These are phyloP conservation scores for Aspergillus cavernicola DNA, from an alignment of 495 filamentous ascomycete genomes.

Conservation along the genomic window DNA sequence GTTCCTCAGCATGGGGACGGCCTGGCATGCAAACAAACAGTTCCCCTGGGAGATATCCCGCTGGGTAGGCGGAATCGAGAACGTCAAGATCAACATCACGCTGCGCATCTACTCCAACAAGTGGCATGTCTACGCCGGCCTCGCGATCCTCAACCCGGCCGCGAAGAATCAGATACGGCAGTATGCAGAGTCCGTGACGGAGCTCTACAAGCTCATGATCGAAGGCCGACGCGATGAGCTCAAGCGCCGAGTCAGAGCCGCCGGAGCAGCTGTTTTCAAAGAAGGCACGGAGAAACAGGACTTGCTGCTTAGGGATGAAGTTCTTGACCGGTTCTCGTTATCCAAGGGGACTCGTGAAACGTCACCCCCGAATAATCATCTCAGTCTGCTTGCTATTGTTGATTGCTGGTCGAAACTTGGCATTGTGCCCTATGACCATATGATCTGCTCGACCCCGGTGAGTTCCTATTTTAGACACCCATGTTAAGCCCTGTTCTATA, in stretches of 20 bases:
- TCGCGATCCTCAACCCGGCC: conserved; percentile 92
- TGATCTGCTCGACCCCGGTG: conserved; percentile 96
- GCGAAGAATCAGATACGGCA: conserved; percentile 89
- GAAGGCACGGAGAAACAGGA: conserved; percentile 51
- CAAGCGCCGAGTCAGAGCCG: conserved; percentile 69
- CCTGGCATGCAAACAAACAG: conserved; percentile 87
- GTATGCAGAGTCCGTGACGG: conserved; percentile 88
- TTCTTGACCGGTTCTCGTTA: conserved; percentile 83
- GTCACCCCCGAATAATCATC: conserved; percentile 81
- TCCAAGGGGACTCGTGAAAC: conserved; percentile 58
- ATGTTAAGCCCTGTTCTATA: too few relatives aligned
- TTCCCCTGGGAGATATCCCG: conserved; percentile 94
- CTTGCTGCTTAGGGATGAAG: conserved; percentile 72
- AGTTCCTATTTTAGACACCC: conserved; percentile 20
- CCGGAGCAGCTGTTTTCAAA: conserved; percentile 77
- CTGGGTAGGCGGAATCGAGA: conserved; percentile 96
- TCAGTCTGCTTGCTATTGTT: conserved; percentile 94
- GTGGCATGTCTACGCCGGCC: conserved; percentile 98
- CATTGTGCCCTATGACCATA: conserved; percentile 96
- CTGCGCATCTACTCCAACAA: conserved; percentile 96
- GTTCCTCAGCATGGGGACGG: conserved; percentile 94
- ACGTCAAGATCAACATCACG: conserved; percentile 98
- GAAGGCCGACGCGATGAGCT: conserved; percentile 77
- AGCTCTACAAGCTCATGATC: conserved; percentile 94
- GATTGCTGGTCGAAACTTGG: conserved; percentile 94